These are phyloP conservation scores for Vinca minor DNA, from an alignment of 257 asterid genomes.

Conservation along the genomic window DNA sequence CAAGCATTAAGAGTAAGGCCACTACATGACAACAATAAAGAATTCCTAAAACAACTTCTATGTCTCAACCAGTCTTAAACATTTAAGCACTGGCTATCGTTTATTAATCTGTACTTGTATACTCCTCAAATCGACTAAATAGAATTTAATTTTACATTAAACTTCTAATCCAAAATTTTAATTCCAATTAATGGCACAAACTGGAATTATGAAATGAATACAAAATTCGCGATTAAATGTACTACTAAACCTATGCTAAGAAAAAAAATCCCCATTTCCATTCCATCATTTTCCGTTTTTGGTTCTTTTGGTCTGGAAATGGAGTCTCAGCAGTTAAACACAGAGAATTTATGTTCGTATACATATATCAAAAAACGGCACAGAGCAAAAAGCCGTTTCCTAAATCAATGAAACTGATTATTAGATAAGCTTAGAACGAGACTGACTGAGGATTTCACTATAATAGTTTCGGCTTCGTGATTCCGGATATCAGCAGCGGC, in stretches of 20 bases:
- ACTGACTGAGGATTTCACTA: constrained; percentile 73
- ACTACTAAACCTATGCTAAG: not conserved
- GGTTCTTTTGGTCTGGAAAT: not conserved
- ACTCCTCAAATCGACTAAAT: not conserved
- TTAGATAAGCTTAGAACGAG: constrained; percentile 8
- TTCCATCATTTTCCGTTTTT: no score
- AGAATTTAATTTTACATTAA: not conserved
- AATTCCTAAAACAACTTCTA: not conserved
- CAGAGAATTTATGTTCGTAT: not conserved
- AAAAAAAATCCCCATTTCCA: no score
- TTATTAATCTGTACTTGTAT: not conserved
- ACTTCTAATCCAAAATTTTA: not conserved
- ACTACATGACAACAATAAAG: not conserved
- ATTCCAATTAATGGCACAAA: not conserved
- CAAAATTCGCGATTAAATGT: not conserved
- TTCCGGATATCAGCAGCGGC: constrained; percentile 32
- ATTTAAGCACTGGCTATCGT: constrained; percentile 1
- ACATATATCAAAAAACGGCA: not conserved
- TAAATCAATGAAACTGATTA: constrained; percentile 4
- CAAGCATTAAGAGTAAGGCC: not conserved
- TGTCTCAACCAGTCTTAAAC: not conserved
- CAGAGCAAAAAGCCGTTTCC: no score
- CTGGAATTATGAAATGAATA: not conserved
- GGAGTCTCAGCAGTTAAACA: constrained; percentile 9
- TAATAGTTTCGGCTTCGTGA: constrained; percentile 57